These are phyloP conservation scores for Penicillium sp. DNA, from an alignment of 2,329 filamentous ascomycete species.

Conservation along the genomic window DNA sequence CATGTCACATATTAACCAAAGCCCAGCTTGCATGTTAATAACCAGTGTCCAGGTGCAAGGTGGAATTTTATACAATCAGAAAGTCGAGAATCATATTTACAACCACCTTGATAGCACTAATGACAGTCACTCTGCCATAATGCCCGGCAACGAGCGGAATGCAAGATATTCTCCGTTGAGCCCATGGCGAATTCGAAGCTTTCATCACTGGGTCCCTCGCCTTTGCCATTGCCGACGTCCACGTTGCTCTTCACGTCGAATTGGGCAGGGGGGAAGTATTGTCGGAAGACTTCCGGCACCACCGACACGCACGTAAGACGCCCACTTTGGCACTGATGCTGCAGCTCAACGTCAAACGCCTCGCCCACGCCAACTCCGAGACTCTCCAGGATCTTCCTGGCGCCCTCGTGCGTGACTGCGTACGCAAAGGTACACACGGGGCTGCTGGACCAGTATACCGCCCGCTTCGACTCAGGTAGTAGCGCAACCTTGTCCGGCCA, in stretches of 20 bases:
- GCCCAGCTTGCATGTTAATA: conserved; percentile 67
- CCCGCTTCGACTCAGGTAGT: conserved; percentile 25
- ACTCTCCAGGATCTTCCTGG: conserved; percentile 37
- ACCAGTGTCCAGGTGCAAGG: conserved; percentile 59
- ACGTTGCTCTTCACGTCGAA: conserved; percentile 30
- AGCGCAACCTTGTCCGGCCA: conserved; percentile 19
- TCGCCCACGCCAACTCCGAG: conserved; percentile 34
- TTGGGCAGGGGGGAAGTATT: conserved; percentile 38
- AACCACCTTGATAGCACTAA: background rate
- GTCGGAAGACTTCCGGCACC: conserved; percentile 43
- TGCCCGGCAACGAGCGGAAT: conserved; percentile 41
- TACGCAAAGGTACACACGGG: conserved; percentile 44
- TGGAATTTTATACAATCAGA: conserved; percentile 69
- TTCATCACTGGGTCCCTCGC: conserved; percentile 20
- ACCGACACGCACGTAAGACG: conserved; percentile 43
- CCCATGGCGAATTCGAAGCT: conserved; percentile 36
- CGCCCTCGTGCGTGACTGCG: conserved; percentile 47
- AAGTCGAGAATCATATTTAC: conserved; percentile 46
- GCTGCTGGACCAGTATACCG: conserved; percentile 32
- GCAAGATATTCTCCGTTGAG: conserved; percentile 39
- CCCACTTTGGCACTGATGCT: conserved; percentile 34
- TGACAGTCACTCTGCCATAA: conserved; percentile 27
- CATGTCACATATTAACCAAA: conserved; percentile 66
- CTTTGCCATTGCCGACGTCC: conserved; percentile 31
- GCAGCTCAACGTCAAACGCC: conserved; percentile 43